Conservation (phyloP, 192 early-diverging fungal genomes). For the Gryganskiella cystojenkinii region DNA sequence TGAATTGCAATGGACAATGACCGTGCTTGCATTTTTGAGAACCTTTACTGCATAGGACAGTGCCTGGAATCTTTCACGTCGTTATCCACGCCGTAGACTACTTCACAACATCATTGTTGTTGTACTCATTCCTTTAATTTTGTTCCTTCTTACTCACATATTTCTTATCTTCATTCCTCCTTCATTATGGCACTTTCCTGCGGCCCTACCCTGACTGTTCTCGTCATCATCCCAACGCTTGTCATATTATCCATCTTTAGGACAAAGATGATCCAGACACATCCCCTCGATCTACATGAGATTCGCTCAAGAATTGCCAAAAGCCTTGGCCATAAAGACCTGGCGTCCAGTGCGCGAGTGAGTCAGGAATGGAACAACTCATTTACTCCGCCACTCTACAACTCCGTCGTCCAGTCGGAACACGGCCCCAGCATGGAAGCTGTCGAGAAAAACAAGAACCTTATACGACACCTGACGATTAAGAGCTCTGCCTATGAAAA, state of each 20-base stretch:
- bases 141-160: background rate
- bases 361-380: constrained; percentile 8
- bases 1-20: constrained; percentile 1
- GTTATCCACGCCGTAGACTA: background rate
- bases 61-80: constrained; percentile 4
- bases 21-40: constrained; percentile 4
- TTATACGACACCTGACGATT: background rate
- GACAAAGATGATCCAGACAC: background rate
- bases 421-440: constrained; percentile 7
- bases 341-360: constrained; percentile 5
- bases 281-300: no score
- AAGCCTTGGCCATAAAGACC: constrained; percentile 4
- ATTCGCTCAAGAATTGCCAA: constrained; percentile 1
- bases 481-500: background rate
- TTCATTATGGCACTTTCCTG: background rate
- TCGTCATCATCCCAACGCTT: background rate
- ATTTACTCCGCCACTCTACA: constrained; percentile 1
- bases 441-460: constrained; percentile 5
- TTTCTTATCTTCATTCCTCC: background rate
- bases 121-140: background rate
- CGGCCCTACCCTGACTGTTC: background rate
- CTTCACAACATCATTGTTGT: constrained; percentile 3
- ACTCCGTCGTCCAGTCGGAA: no score
- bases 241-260: background rate
- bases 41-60: background rate